phyloP scores from a whole-genome alignment of 2,329 filamentous ascomycete species.

The Pseudohalonectria lignicola region DNA sequence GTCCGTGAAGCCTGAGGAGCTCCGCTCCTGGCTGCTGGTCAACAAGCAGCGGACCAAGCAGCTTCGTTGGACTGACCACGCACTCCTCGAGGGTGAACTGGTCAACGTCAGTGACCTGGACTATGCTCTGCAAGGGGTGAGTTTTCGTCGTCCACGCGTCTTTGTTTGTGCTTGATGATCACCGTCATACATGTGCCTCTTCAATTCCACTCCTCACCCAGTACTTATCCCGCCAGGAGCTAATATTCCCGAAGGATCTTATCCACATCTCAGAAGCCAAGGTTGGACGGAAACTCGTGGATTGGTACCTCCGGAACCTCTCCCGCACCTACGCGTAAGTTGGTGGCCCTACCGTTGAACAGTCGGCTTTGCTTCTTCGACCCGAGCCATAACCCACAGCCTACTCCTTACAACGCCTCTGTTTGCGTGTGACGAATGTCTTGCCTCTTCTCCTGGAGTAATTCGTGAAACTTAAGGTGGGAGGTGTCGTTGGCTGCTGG shows the following conservation, averaged over 20 bases:
- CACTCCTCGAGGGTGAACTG: constrained; percentile 81
- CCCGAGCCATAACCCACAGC: too few relatives aligned
- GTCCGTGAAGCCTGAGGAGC: constrained; percentile 91
- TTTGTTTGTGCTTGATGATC: neutral
- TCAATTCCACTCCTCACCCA: too few relatives aligned
- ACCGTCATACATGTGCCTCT: too few relatives aligned
- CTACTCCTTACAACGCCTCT: too few relatives aligned
- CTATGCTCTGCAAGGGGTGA: constrained; percentile 88
- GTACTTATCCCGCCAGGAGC: too few relatives aligned
- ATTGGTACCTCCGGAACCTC: constrained; percentile 98
- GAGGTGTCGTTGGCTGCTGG: too few relatives aligned
- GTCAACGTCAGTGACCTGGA: constrained; percentile 92
- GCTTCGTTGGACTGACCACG: constrained; percentile 84
- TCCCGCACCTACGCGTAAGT: constrained; percentile 75
- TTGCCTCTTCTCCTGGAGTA: too few relatives aligned
- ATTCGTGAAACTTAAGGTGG: too few relatives aligned
- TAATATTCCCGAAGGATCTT: too few relatives aligned
- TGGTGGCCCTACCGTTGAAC: too few relatives aligned
- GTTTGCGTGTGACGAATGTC: too few relatives aligned
- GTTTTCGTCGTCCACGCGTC: constrained; percentile 23
- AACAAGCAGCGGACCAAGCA: constrained; percentile 99
- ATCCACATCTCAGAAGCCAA: constrained; percentile 99
- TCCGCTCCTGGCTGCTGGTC: constrained; percentile 86
- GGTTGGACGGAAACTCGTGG: constrained; percentile 91
- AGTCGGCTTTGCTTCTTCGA: too few relatives aligned